A percentile compares a stretch with the other conserved stretches of the same genome.
phyloP scores from a whole-genome alignment of 257 asterid genomes.

The Solanum chmielewskii region DNA sequence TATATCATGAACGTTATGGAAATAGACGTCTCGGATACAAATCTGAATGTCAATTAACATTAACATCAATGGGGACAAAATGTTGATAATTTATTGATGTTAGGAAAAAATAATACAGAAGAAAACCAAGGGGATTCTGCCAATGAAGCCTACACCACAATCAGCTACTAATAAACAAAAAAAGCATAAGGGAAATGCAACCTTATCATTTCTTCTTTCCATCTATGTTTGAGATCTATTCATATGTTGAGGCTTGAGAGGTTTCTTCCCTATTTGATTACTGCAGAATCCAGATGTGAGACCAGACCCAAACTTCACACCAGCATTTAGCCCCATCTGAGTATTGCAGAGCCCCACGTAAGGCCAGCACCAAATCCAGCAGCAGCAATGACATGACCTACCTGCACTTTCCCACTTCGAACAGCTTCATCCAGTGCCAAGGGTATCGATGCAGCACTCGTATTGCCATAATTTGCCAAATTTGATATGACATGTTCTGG shows the following conservation, averaged over 20 bases:
- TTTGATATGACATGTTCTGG: slow-evolving; percentile 80
- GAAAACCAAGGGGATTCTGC: neutral
- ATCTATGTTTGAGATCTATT: neutral
- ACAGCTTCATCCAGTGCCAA: slow-evolving; percentile 94
- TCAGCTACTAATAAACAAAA: slow-evolving; percentile 14
- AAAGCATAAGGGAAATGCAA: neutral
- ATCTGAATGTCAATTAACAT: neutral
- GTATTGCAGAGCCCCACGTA: slow-evolving; percentile 87
- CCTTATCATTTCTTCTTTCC: neutral
- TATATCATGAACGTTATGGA: neutral
- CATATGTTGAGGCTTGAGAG: neutral
- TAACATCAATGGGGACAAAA: neutral
- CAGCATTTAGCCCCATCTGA: slow-evolving; percentile 71
- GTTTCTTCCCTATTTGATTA: neutral
- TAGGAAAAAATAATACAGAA: neutral
- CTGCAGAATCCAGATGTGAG: neutral
- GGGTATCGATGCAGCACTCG: slow-evolving; percentile 93
- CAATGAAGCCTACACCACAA: slow-evolving; percentile 4
- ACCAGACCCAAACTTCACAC: neutral
- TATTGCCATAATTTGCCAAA: slow-evolving; percentile 79
- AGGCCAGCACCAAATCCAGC: slow-evolving; percentile 99
- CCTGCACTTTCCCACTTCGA: slow-evolving; percentile 64
- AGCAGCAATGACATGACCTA: slow-evolving; percentile 75
- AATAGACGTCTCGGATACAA: neutral
- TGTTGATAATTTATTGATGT: neutral